phyloP scores from a whole-genome alignment of 2,329 filamentous ascomycete genomes.

The Tolypocladium ovalisporum region DNA sequence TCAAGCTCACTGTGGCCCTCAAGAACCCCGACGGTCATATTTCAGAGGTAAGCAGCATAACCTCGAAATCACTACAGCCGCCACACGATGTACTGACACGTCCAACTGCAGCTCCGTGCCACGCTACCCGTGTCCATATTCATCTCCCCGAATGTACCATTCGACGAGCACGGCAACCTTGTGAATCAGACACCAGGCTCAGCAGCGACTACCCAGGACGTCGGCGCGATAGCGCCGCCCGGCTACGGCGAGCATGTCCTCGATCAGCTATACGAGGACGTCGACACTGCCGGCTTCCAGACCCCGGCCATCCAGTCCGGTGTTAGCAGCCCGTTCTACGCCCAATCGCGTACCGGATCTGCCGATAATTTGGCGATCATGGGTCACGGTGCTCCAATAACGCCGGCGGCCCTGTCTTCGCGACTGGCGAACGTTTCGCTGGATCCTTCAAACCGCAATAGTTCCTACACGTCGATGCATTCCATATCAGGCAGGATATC shows the following conservation, averaged over 20 bases:
- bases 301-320: conserved; percentile 60
- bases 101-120: conserved; percentile 55
- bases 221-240: conserved; percentile 68
- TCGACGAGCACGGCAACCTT: conserved; percentile 79
- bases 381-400: conserved; percentile 17
- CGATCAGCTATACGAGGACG: conserved; percentile 81
- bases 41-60: conserved; percentile 55
- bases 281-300: conserved; percentile 73
- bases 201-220: conserved; percentile 36
- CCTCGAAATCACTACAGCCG: background rate
- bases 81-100: background rate
- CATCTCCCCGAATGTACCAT: conserved; percentile 85
- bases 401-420: conserved; percentile 47
- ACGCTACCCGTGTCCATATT: conserved; percentile 87
- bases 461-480: conserved; percentile 33
- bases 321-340: conserved; percentile 71
- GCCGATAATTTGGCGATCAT: conserved; percentile 62
- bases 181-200: conserved; percentile 46
- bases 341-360: conserved; percentile 63
- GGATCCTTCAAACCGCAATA: conserved; percentile 33
- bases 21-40: conserved; percentile 92
- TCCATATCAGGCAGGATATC: conserved; percentile 32
- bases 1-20: conserved; percentile 82
- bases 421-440: conserved; percentile 60
- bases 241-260: conserved; percentile 84